Evolutionary conservation across 805 yeast genomes (phyloP).

Genomic region (Sugiyamaella chiloensis): DNA sequence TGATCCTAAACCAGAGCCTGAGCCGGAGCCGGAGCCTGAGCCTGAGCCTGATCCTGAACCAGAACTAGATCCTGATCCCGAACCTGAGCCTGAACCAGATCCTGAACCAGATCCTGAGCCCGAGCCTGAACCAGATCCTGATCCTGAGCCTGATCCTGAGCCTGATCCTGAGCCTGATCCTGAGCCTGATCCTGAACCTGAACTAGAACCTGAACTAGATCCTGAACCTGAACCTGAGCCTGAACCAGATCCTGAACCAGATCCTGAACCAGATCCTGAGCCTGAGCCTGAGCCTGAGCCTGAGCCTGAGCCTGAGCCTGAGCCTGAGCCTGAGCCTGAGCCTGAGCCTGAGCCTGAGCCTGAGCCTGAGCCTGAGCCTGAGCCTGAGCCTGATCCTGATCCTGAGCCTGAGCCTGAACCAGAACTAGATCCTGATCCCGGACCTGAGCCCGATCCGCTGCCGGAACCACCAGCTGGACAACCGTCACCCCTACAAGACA

Average conservation of each 20-base stretch:
- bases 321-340: conserved; percentile 7
- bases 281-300: not conserved
- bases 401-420: not conserved
- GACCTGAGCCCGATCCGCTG: conserved; percentile 6
- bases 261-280: not conserved
- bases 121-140: conserved; percentile 7
- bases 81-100: not conserved
- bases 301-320: conserved; percentile 2
- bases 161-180: not conserved
- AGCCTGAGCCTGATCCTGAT: not conserved
- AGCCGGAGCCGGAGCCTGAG: conserved; percentile 6
- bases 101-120: conserved; percentile 5
- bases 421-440: not conserved
- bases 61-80: not conserved
- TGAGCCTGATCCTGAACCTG: not conserved
- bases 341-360: conserved; percentile 1
- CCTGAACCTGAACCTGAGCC: conserved; percentile 4
- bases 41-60: conserved; percentile 1
- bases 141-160: conserved; percentile 9
- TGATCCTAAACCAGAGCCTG: not conserved
- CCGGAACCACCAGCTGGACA: not conserved
- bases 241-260: conserved; percentile 6
- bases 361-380: not conserved
- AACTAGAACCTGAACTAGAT: not conserved
- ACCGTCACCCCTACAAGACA: not conserved